phyloP scores from a whole-genome alignment of 108 stramenopile species.

The Cyclotella cryptica region DNA sequence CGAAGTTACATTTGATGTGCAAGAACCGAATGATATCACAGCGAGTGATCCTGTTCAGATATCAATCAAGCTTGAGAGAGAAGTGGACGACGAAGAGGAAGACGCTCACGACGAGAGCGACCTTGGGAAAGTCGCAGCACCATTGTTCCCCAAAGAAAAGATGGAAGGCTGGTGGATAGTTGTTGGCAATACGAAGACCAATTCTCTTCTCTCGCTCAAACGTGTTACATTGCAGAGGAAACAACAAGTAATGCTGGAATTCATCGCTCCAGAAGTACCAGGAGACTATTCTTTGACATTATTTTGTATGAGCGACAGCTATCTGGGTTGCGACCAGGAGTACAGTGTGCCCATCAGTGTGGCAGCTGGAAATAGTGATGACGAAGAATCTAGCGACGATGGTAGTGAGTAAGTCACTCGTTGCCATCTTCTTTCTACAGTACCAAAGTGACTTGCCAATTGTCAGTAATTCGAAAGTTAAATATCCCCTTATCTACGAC shows the following conservation, averaged over 20 bases:
- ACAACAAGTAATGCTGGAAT: constrained; percentile 83
- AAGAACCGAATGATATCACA: constrained; percentile 86
- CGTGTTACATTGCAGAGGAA: constrained; percentile 79
- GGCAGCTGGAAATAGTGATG: constrained; percentile 69
- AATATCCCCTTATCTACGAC: too few relatives aligned
- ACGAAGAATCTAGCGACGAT: constrained; percentile 63
- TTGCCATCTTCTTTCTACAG: neutral
- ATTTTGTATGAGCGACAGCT: constrained; percentile 98
- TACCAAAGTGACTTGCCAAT: too few relatives aligned
- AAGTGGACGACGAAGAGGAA: constrained; percentile 89
- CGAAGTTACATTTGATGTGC: constrained; percentile 88
- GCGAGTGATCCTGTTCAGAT: constrained; percentile 91
- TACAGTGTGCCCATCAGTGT: constrained; percentile 89
- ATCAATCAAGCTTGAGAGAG: constrained; percentile 88
- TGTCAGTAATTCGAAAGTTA: too few relatives aligned
- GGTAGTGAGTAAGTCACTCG: constrained; percentile 45
- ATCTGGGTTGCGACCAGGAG: constrained; percentile 97
- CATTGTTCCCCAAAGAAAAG: constrained; percentile 92
- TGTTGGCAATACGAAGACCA: constrained; percentile 90
- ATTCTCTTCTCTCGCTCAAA: constrained; percentile 94
- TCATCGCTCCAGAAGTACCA: constrained; percentile 94
- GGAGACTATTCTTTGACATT: constrained; percentile 94
- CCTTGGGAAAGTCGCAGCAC: constrained; percentile 85
- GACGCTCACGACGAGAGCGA: constrained; percentile 78
- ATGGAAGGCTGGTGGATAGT: constrained; percentile 98